A percentile compares a stretch with the other conserved stretches of the same genome.
Conservation (phyloP, 192 early-diverging fungal species). For the Rhizoclosmatium sp. region DNA sequence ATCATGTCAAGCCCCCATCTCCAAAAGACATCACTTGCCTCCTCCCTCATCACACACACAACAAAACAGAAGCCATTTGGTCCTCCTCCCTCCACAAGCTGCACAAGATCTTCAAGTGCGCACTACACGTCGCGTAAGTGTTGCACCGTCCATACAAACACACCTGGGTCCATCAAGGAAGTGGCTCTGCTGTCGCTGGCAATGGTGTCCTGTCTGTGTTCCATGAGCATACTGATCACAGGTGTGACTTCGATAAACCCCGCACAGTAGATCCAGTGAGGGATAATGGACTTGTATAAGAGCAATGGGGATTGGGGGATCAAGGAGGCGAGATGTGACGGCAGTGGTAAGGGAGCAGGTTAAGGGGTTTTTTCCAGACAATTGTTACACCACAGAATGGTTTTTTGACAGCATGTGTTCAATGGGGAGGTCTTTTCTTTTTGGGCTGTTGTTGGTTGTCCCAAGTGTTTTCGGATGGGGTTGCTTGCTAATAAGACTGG, state of each 20-base stretch:
- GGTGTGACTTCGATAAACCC: constrained; percentile 25
- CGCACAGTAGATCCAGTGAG: constrained; percentile 3
- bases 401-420: background rate
- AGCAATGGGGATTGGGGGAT: background rate
- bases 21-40: too few species aligned
- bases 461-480: background rate
- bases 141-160: constrained; percentile 23
- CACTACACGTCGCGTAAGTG: constrained; percentile 13
- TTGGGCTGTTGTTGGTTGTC: background rate
- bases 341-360: background rate
- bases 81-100: background rate
- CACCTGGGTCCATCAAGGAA: background rate
- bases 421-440: background rate
- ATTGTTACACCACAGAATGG: background rate
- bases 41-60: background rate
- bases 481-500: constrained; percentile 16
- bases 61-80: background rate
- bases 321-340: constrained; percentile 16
- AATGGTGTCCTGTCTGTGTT: too few species aligned
- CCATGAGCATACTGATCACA: constrained; percentile 6
- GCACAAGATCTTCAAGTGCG: constrained; percentile 10
- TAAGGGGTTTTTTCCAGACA: constrained; percentile 12
- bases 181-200: background rate
- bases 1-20: background rate
- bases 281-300: background rate